Base-by-base conservation (phyloP, 2,329 filamentous ascomycete genomes). In the Cryphonectria naterciae region DNA sequence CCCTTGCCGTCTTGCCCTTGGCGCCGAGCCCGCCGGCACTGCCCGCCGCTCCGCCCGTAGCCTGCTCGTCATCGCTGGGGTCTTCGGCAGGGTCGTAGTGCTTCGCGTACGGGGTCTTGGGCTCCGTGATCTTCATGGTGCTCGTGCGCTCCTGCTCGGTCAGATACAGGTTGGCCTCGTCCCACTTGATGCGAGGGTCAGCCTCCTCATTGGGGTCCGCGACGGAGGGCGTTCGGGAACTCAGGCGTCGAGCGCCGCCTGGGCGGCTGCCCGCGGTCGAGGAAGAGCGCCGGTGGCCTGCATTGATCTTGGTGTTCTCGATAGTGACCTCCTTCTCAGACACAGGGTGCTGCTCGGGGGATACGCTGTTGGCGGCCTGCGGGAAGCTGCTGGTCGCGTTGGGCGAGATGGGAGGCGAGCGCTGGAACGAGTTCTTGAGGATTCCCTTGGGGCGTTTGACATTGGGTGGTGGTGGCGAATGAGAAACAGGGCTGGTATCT, bases 91-190 rank as follows among this genome's bases (percentile, higher is more conserved):
- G 94, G 78, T 98, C 93, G 81, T 98, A 98, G 78, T 94, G 93
- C 78, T 92, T 92, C 49, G 94, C 96, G 80, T 95, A 99, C 5
- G 96, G 96, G 10, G 96, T 99, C 87, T 99, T 99, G 73, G 96
- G 96, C 84, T 99, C 96, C 75, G 94, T 93, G 75, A 99, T 99
- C 86, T 98, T 99, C 96, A 99, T 99, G 71, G 95, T 98, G 73
- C 92, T 92, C 72, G 91, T 94, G 82, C 93, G 95, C 82, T 98
- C 94, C 82, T 98, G 95, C 83, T 99, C 96, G 10, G 96, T 96
- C 68, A 99, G 88, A 83, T 98, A 99, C 43, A 99, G 88, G 79
- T 99, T 99, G 62, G 93, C 96, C 84, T 99, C 96, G 81, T 99
- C 96, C 96, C 96, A 99, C 84, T 98, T 97, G 75, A 99, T 86